These are phyloP conservation scores for Crithidia thermophila DNA, from an alignment of 208 protist genomes.

Conservation along the genomic window DNA sequence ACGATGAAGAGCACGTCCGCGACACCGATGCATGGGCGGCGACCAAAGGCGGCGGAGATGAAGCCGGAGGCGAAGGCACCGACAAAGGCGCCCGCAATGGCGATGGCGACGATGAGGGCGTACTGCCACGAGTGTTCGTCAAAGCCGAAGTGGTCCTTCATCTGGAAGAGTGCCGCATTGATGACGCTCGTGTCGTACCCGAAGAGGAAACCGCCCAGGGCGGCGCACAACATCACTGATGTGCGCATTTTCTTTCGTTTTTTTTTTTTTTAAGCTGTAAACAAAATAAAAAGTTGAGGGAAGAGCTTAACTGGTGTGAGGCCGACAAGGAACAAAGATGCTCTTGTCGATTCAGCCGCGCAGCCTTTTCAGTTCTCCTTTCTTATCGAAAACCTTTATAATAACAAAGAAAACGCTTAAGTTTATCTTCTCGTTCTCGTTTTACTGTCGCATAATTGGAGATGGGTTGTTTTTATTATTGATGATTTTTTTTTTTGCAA, in stretches of 20 bases:
- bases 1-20: slow-evolving; percentile 84
- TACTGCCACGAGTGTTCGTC: slow-evolving; percentile 76
- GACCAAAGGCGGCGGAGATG: slow-evolving; percentile 71
- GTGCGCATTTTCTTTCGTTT: slow-evolving; percentile 39
- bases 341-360: too few species aligned
- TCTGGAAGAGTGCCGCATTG: slow-evolving; percentile 91
- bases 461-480: too few species aligned
- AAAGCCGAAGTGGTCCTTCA: slow-evolving; percentile 91
- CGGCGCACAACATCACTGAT: slow-evolving; percentile 81
- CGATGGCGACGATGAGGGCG: slow-evolving; percentile 87
- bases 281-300: neutral
- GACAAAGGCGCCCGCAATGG: slow-evolving; percentile 84
- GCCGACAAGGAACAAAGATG: too few species aligned
- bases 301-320: too few species aligned
- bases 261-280: slow-evolving; percentile 2
- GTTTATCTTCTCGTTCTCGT: too few species aligned
- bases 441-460: too few species aligned
- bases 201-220: slow-evolving; percentile 92
- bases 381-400: too few species aligned
- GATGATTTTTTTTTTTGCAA: too few species aligned
- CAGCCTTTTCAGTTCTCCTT: too few species aligned
- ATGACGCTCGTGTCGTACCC: slow-evolving; percentile 95
- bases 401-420: too few species aligned
- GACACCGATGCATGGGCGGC: slow-evolving; percentile 70
- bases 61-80: slow-evolving; percentile 78